Conservation (phyloP, 2,329 filamentous ascomycete species). For the Beauveria medogensis region DNA sequence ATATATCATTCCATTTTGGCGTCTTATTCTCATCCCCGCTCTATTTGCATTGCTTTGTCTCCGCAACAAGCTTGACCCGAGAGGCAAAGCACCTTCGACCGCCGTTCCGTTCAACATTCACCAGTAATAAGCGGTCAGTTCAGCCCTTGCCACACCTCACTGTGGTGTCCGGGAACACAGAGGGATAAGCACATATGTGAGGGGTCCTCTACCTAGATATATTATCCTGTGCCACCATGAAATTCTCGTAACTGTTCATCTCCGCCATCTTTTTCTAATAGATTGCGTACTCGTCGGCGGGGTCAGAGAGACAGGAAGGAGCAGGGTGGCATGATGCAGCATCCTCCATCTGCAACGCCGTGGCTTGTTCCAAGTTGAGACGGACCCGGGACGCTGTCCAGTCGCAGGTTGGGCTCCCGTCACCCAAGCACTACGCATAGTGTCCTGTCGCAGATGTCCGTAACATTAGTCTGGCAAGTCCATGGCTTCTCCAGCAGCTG, state of each 20-base stretch:
- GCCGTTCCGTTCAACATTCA: too few relatives aligned
- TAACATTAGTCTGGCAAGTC: neutral
- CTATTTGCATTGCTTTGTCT: neutral
- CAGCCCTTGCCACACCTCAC: neutral
- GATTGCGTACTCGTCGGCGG: neutral
- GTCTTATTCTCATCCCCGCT: neutral
- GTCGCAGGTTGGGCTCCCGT: neutral
- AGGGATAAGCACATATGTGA: too few relatives aligned
- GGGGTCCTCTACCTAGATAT: neutral
- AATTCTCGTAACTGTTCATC: neutral
- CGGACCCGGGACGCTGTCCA: constrained; percentile 2
- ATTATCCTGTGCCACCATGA: neutral
- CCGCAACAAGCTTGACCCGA: neutral
- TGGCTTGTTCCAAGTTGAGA: constrained; percentile 11
- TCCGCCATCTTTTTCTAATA: neutral
- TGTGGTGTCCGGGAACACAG: too few relatives aligned
- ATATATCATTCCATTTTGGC: neutral
- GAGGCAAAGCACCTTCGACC: neutral
- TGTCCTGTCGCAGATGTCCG: neutral
- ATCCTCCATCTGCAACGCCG: neutral
- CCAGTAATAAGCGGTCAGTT: neutral
- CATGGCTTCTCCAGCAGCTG: neutral
- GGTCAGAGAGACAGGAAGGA: neutral
- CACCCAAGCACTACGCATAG: neutral
- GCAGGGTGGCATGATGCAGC: neutral